Percentiles rank a stretch among this genome's conserved stretches.
phyloP scores from a whole-genome alignment of 2,329 filamentous ascomycete species.

The Nigrospora oryzae region DNA sequence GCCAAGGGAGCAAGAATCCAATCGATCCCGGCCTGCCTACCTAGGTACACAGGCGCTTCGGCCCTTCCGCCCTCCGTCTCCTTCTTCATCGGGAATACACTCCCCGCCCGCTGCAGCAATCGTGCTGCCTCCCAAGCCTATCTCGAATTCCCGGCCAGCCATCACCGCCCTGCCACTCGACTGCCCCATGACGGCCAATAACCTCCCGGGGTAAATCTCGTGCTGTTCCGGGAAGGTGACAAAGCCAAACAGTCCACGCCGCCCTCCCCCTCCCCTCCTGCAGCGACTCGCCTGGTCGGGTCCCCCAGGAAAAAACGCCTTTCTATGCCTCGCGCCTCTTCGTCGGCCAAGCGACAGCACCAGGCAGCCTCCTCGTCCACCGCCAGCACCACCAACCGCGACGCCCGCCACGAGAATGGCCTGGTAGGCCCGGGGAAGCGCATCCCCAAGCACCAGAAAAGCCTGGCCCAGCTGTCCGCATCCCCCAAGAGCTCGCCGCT shows the following conservation, averaged over 20 bases:
- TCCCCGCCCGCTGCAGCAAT: not conserved
- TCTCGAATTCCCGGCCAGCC: not conserved
- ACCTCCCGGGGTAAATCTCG: constrained; percentile 3
- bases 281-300: not conserved
- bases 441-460: constrained; percentile 31
- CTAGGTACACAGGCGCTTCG: too few relatives aligned
- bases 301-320: constrained; percentile 9
- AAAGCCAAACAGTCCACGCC: not conserved
- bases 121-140: too few relatives aligned
- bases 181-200: not conserved
- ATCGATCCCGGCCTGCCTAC: too few relatives aligned
- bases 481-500: constrained; percentile 13
- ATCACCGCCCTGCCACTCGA: not conserved
- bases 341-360: constrained; percentile 53
- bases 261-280: too few relatives aligned
- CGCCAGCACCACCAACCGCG: constrained; percentile 53
- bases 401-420: constrained; percentile 79
- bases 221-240: constrained; percentile 5
- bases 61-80: too few relatives aligned
- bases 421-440: constrained; percentile 71
- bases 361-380: constrained; percentile 15
- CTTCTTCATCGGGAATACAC: too few relatives aligned
- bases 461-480: constrained; percentile 33
- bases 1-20: too few relatives aligned
- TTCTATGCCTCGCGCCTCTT: constrained; percentile 55